Percentiles rank a stretch among this genome's conserved stretches.
Conservation (phyloP, 257 asterid genomes). For the Thymus quinquecostatus region DNA sequence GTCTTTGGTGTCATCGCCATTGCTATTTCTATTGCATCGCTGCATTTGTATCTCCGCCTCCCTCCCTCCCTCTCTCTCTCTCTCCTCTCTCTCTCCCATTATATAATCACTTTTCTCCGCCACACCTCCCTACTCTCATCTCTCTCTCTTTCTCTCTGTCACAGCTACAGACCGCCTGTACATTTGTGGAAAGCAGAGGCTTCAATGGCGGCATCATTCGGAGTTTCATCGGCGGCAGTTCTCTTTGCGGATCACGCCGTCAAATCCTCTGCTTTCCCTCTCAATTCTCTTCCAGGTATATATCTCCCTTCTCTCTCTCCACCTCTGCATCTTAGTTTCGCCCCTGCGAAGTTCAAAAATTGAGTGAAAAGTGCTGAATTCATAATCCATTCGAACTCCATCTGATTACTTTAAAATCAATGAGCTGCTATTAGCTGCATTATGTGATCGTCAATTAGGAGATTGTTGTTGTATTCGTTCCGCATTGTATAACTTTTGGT, state of each 20-base stretch:
- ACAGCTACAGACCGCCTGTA: not conserved
- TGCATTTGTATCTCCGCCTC: constrained; percentile 45
- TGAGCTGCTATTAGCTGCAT: not conserved
- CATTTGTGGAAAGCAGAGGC: not conserved
- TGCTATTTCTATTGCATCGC: constrained; percentile 18
- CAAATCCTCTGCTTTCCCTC: constrained; percentile 38
- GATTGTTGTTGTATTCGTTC: not conserved
- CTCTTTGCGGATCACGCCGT: constrained; percentile 46
- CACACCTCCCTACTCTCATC: not conserved
- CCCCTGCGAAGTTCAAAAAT: constrained; percentile 4
- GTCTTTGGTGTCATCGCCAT: constrained; percentile 42
- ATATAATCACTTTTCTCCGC: constrained; percentile 13
- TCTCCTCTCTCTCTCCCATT: constrained; percentile 16
- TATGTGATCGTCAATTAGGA: constrained; percentile 5
- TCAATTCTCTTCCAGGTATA: constrained; percentile 46
- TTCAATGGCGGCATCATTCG: constrained; percentile 56
- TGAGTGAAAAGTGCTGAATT: constrained; percentile 16
- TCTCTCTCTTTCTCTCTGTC: not conserved
- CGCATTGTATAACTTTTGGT: constrained; percentile 21
- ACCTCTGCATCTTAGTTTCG: not conserved
- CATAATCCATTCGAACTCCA: not conserved
- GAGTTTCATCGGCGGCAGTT: constrained; percentile 51
- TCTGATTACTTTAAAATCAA: not conserved
- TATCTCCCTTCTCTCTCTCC: not conserved
- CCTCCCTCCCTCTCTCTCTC: constrained; percentile 7